Percentiles rank a stretch among this genome's conserved stretches.
Conservation (phyloP, 768 basidiomycete species). For the Goffeauzyma gilvescens region DNA sequence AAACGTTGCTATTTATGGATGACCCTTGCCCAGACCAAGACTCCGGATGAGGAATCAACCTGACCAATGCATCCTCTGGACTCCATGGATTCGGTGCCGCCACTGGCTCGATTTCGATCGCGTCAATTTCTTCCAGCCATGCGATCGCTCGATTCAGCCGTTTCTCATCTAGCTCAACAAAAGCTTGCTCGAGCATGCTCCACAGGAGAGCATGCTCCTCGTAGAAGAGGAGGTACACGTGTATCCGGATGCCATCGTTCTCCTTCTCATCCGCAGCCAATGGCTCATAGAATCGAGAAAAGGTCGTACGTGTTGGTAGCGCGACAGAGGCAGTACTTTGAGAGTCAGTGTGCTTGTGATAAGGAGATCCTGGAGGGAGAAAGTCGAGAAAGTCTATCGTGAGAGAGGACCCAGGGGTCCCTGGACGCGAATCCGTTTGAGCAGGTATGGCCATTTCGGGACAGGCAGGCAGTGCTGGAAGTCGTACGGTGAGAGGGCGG, state of each 20-base stretch:
- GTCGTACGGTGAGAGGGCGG: no score
- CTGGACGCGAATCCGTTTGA: no score
- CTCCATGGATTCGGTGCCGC: conserved; percentile 7
- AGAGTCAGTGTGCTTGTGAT: not conserved
- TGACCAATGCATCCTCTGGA: conserved; percentile 9
- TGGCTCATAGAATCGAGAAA: not conserved
- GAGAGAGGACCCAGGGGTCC: not conserved
- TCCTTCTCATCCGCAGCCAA: conserved; percentile 1
- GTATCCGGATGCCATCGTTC: conserved; percentile 7
- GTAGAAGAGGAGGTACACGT: conserved; percentile 11
- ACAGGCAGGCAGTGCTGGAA: no score
- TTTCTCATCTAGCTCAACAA: conserved; percentile 2
- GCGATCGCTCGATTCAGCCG: conserved; percentile 7
- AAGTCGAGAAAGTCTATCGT: not conserved
- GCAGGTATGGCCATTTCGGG: no score
- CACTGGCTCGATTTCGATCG: conserved; percentile 7
- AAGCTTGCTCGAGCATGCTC: conserved; percentile 9
- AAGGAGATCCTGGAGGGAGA: not conserved
- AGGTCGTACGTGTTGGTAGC: not conserved
- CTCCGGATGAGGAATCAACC: not conserved
- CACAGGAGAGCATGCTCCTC: conserved; percentile 12
- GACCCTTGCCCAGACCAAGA: no score
- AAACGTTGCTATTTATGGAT: no score
- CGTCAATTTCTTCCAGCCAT: conserved; percentile 8
- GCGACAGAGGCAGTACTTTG: not conserved